Evolutionary conservation across 2,329 filamentous ascomycete species (phyloP).

Genomic region (Cytospora piceae): DNA sequence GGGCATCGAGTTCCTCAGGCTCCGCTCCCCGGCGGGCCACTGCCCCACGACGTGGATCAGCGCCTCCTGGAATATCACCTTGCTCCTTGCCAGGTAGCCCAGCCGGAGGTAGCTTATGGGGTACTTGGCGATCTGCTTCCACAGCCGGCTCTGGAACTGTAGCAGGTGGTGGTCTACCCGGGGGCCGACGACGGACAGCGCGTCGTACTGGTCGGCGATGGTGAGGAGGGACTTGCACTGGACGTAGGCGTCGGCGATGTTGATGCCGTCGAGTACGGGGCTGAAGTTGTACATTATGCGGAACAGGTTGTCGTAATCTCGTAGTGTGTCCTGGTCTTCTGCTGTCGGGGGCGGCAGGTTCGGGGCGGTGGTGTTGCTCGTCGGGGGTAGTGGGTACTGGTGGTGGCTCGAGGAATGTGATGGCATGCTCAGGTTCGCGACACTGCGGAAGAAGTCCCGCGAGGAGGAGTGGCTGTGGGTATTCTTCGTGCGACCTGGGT

Average conservation of each 20-base stretch:
- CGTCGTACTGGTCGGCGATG: slow-evolving; percentile 94
- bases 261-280: slow-evolving; percentile 78
- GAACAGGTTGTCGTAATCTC: slow-evolving; percentile 95
- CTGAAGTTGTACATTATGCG: slow-evolving; percentile 95
- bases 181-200: slow-evolving; percentile 82
- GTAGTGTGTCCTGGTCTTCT: slow-evolving; percentile 74
- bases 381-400: slow-evolving; percentile 44
- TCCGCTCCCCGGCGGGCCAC: slow-evolving; percentile 82
- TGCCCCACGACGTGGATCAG: slow-evolving; percentile 93
- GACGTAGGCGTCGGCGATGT: slow-evolving; percentile 89
- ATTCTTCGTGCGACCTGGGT: slow-evolving; percentile 48
- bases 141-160: slow-evolving; percentile 86
- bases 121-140: slow-evolving; percentile 97
- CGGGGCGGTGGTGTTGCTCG: slow-evolving; percentile 27
- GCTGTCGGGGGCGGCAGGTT: slow-evolving; percentile 52
- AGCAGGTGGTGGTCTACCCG: slow-evolving; percentile 92
- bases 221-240: slow-evolving; percentile 90
- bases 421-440: slow-evolving; percentile 72
- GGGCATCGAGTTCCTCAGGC: slow-evolving; percentile 74
- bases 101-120: slow-evolving; percentile 90
- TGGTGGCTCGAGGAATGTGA: slow-evolving; percentile 50
- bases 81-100: slow-evolving; percentile 81
- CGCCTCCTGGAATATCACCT: slow-evolving; percentile 83
- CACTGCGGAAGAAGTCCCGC: slow-evolving; percentile 78
- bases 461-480: slow-evolving; percentile 43